Conservation (phyloP, 2,329 filamentous ascomycete species). For the Pseudogymnoascus sp. region DNA sequence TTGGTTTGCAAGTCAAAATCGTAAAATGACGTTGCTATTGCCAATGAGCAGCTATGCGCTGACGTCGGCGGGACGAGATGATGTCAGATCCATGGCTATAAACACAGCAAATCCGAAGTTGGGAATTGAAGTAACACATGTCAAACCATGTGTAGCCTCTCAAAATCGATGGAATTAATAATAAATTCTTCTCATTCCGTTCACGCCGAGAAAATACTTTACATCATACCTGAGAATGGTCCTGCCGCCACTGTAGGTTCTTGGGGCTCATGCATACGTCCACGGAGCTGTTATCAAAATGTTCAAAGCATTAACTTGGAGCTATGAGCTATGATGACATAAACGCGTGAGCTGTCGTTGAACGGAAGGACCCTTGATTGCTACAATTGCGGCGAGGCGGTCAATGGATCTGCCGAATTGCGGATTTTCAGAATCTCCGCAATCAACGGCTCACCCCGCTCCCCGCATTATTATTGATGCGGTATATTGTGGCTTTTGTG, state of each 20-base stretch:
- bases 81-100: background rate
- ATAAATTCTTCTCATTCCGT: background rate
- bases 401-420: background rate
- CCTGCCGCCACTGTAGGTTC: background rate
- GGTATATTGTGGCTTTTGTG: background rate
- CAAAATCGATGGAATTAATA: background rate
- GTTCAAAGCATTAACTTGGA: background rate
- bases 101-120: background rate
- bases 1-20: constrained; percentile 1
- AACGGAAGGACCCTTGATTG: background rate
- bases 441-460: background rate
- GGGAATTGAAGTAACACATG: background rate
- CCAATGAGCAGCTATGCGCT: background rate
- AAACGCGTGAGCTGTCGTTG: background rate
- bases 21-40: constrained; percentile 1
- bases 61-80: background rate
- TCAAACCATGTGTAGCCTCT: background rate
- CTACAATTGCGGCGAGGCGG: background rate
- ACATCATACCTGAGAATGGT: background rate
- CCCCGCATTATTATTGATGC: background rate
- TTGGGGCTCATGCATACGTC: background rate
- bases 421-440: background rate
- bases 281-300: background rate
- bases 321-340: constrained; percentile 5
- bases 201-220: background rate